phyloP scores from a whole-genome alignment of 192 early-diverging fungal species.

The Coemansia aciculifera region DNA sequence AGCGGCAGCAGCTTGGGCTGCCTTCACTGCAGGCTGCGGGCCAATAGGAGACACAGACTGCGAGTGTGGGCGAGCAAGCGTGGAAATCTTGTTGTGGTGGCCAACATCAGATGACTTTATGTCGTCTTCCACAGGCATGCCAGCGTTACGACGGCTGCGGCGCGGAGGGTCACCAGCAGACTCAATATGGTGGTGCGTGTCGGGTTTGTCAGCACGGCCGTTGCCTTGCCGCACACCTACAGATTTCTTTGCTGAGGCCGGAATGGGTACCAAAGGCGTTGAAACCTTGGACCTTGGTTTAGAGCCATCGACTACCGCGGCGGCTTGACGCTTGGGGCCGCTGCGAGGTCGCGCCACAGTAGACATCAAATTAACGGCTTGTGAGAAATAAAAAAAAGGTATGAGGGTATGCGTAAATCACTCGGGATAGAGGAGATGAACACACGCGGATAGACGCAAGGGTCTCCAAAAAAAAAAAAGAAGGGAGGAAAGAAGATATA shows the following conservation, averaged over 20 bases:
- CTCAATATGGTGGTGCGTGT: background rate
- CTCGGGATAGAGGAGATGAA: background rate
- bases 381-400: background rate
- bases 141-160: slow-evolving; percentile 17
- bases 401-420: slow-evolving; percentile 1
- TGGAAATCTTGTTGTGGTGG: slow-evolving; percentile 4
- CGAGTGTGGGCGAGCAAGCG: background rate
- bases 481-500: background rate
- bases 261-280: slow-evolving; percentile 1
- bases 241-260: background rate
- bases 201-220: background rate
- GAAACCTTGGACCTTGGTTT: slow-evolving; percentile 11
- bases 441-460: slow-evolving; percentile 1
- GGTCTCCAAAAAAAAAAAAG: background rate
- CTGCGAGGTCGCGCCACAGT: slow-evolving; percentile 44
- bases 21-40: background rate
- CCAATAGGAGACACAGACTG: slow-evolving; percentile 2
- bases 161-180: slow-evolving; percentile 2
- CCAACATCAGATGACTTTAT: slow-evolving; percentile 14
- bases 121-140: slow-evolving; percentile 16
- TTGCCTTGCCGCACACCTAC: background rate
- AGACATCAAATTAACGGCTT: slow-evolving; percentile 22
- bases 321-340: slow-evolving; percentile 28
- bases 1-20: background rate
- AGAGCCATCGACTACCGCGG: slow-evolving; percentile 2